phyloP scores from a whole-genome alignment of 306 rosid species.

The Acmispon strigosus region DNA sequence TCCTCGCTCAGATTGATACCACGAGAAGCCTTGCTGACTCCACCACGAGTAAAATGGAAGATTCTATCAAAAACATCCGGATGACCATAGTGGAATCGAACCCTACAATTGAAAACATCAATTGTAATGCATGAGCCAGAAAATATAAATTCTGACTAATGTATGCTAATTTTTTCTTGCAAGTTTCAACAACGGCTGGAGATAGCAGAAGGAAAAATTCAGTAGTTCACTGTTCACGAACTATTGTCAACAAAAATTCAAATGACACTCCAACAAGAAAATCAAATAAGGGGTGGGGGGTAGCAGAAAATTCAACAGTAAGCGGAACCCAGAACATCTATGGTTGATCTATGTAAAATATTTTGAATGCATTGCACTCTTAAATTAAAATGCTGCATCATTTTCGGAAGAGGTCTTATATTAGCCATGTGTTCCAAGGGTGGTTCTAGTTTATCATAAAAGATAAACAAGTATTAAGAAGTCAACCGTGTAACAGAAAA shows the following conservation, averaged over 20 bases:
- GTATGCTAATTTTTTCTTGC: neutral
- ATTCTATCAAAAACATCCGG: constrained; percentile 95
- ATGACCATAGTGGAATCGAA: constrained; percentile 98
- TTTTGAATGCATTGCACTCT: neutral
- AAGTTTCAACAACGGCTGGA: neutral
- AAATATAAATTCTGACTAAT: neutral
- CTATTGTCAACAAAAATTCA: neutral
- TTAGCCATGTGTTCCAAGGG: constrained; percentile 1
- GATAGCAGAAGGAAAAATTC: neutral
- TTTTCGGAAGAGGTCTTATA: constrained; percentile 3
- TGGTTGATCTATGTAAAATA: neutral
- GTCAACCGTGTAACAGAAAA: neutral
- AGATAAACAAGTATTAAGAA: neutral
- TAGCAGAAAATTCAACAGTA: neutral
- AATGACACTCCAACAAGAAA: neutral
- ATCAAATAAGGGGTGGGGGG: neutral
- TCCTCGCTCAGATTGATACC: constrained; percentile 97
- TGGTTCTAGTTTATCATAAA: neutral
- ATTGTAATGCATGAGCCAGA: neutral
- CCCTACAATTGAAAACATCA: constrained; percentile 44
- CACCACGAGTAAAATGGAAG: constrained; percentile 96
- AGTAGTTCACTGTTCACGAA: neutral
- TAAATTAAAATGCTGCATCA: neutral
- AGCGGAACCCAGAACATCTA: neutral
- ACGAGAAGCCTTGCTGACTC: constrained; percentile 95